These are phyloP conservation scores for Lyophyllum semitale DNA, from an alignment of 768 basidiomycete genomes.

Conservation along the genomic window DNA sequence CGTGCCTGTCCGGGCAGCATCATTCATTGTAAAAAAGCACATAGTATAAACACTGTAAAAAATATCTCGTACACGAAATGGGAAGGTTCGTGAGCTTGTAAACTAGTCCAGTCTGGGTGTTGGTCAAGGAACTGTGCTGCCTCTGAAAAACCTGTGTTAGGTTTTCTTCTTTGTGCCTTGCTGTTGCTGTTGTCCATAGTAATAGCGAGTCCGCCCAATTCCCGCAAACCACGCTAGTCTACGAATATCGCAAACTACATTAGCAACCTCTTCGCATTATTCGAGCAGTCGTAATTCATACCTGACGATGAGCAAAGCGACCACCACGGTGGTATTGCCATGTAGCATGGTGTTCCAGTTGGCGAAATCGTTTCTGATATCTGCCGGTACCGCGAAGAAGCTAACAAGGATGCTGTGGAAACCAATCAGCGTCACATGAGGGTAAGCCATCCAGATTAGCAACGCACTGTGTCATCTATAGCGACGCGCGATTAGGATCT, in stretches of 20 bases:
- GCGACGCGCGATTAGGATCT: background rate
- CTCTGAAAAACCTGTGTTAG: background rate
- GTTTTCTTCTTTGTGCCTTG: conserved; percentile 1
- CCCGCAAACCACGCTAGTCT: conserved; percentile 23
- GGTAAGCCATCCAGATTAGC: background rate
- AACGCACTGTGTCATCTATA: conserved; percentile 63
- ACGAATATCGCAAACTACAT: background rate
- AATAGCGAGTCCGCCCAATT: conserved; percentile 21
- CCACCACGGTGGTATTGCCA: conserved; percentile 70
- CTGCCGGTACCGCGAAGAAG: conserved; percentile 56
- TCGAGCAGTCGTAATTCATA: conserved; percentile 26
- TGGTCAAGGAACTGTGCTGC: too few species aligned
- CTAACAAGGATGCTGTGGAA: conserved; percentile 59
- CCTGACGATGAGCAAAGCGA: conserved; percentile 61
- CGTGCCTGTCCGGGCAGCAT: too few species aligned
- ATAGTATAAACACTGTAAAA: too few species aligned
- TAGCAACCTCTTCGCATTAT: background rate
- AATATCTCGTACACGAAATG: too few species aligned
- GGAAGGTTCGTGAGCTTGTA: too few species aligned
- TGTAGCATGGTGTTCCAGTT: conserved; percentile 76
- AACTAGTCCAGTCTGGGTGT: too few species aligned
- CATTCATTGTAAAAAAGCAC: too few species aligned
- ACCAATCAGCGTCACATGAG: conserved; percentile 3
- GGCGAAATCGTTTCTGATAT: conserved; percentile 48
- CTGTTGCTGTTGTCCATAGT: conserved; percentile 11